Base-by-base conservation (phyloP, 177 flowering plant genomes). In the Vitis hybrid region DNA sequence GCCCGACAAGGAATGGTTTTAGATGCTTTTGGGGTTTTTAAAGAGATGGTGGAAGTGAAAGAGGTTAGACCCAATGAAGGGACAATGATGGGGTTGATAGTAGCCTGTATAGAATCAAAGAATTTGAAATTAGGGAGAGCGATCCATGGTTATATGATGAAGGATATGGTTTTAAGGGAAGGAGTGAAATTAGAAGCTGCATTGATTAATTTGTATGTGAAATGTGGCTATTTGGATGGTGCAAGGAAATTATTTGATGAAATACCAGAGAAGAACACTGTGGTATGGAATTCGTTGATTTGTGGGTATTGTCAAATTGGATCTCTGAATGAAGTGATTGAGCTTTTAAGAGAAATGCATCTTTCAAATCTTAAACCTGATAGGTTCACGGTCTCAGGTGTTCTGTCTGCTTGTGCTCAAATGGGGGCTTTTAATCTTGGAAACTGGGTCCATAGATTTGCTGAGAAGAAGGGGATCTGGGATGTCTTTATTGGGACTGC, bases 251-350 rank as follows among this genome's bases (percentile, higher is more conserved):
- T 39, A 39, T 39, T 39, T 39, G 48, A 39, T 39, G 9, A 39
- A 39, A 39, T 39, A 39, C 48, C 48, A 39, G 48, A 39, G 48
- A 39, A 39, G 57, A 79, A 79, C 74, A 71, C 68, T 48, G 82
- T 79, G n/a, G 70, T 80, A 61, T 79, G 85, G 81, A 82, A 82
- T 65, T 66, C 81, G 5, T 71, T 70, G 8, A 75, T 79, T 70
- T 71, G 81, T 2, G 82, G 82, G 52, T 69, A 73, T 58, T 77
- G 77, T n/a, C 79, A 71, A 39, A 53, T 59, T 29, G 65, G 54
- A 49, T 65, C 71, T 61, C 51, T 77, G 29, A 77, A 75, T 52
- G 79, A 82, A 61, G 85, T 79, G 12, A 73, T 77, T 53, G 45
- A 8, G 2, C 65, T 65, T 31, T 79, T 82, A 29, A 71, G 73